Evolutionary conservation across 208 protist species (phyloP), one percentile per base, ranked within the genome.

Genomic region (Endotrypanum monterogeii): DNA sequence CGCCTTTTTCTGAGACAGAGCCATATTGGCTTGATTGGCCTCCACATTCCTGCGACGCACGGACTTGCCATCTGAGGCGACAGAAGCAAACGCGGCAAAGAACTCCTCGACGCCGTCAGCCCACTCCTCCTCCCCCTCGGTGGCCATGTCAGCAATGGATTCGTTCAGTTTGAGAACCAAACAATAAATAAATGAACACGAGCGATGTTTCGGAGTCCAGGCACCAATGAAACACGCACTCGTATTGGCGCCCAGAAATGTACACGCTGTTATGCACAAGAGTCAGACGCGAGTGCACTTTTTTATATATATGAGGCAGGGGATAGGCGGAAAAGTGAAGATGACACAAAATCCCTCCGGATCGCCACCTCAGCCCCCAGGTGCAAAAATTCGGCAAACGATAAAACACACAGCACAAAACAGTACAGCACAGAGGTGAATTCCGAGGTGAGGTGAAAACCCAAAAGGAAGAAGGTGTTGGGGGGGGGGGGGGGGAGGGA

Each of bases 21-120:
- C 28, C 8, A 37, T 41, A 16, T 71, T 72, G 23, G 71, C 23
- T 8, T 82, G 71, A 44, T 84, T 54, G 6, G 79, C 76, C 58
- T 93, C 83, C 3, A 79, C 80, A 51, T 87, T 89, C 1, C 74
- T 70, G 35, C 88, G 90, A 16, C 88, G 85, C 41, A 57, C 35
- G 18, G 91, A 93, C 72, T 85, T 85, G 25, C 32, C 74, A 8
- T 60, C 50, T 3, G 73, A 69, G 3, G 73, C 71, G 25, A 76
- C 70, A 11, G 72, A 77, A 0, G 78, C 65, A 68, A 95, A 91
- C 65, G 90, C 88, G 7, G 54, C 63, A 62, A 95, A 95, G 67
- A 95, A 95, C 52, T 76, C 83, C 51, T 76, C 82, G 5, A 83
- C 87, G 14, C 79, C 84, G 32, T 95, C 89, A 3, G 79, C 86